A percentile compares a stretch with the other conserved stretches of the same genome.
These are phyloP conservation scores for Stylonectria norvegica DNA, from an alignment of 2,329 filamentous ascomycete species.

Conservation along the genomic window DNA sequence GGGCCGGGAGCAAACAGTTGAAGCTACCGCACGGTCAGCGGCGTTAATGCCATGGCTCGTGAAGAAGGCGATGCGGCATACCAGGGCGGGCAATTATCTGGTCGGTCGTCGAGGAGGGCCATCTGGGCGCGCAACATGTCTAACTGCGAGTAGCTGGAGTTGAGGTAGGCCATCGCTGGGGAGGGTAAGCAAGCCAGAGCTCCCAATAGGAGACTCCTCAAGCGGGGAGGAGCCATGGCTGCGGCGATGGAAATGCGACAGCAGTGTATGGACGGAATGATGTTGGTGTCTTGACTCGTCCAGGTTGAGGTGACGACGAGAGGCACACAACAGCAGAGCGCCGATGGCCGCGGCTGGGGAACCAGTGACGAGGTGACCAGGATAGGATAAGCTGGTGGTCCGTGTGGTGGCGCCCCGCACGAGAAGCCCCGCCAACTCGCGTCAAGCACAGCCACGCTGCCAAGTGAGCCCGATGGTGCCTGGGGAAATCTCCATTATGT, in stretches of 20 bases:
- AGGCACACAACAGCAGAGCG: constrained; percentile 9
- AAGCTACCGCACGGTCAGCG: constrained; percentile 59
- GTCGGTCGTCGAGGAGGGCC: constrained; percentile 68
- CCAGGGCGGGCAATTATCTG: constrained; percentile 77
- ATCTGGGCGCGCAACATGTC: constrained; percentile 64
- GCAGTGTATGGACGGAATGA: constrained; percentile 7
- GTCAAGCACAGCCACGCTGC: not conserved
- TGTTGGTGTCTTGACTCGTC: constrained; percentile 7
- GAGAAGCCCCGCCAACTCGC: not conserved
- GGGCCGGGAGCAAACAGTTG: constrained; percentile 93
- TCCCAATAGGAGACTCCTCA: constrained; percentile 38
- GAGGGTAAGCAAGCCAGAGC: constrained; percentile 40
- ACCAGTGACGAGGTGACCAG: constrained; percentile 19
- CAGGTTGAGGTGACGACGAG: constrained; percentile 1
- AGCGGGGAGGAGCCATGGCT: constrained; percentile 39
- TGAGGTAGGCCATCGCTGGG: constrained; percentile 38
- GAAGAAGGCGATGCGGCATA: constrained; percentile 29
- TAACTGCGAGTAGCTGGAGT: constrained; percentile 58
- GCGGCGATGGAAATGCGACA: constrained; percentile 21
- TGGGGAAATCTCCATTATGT: too few species aligned
- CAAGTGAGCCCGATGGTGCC: too few species aligned
- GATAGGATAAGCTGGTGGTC: constrained; percentile 22
- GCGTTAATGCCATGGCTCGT: not conserved
- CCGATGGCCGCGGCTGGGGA: constrained; percentile 11
- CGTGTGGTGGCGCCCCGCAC: constrained; percentile 25